A percentile compares a stretch with the other conserved stretches of the same genome.
These are phyloP conservation scores for Apiospora arundinis DNA, from an alignment of 2,329 filamentous ascomycete species.

Conservation along the genomic window DNA sequence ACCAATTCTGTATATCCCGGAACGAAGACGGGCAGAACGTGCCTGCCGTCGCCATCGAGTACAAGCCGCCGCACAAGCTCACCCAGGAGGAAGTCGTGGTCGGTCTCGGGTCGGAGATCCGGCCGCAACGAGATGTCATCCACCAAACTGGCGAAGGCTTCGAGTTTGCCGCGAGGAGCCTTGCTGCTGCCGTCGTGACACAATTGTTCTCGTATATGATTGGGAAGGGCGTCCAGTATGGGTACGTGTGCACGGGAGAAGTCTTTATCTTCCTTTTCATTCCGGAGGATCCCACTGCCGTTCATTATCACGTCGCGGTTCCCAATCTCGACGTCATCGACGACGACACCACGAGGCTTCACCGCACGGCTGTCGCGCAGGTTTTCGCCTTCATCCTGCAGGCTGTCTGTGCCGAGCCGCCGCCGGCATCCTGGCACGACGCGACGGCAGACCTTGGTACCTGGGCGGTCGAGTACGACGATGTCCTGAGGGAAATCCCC, in stretches of 20 bases:
- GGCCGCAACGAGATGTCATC: slow-evolving; percentile 41
- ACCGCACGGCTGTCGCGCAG: slow-evolving; percentile 45
- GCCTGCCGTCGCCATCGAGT: slow-evolving; percentile 43
- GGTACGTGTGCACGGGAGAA: slow-evolving; percentile 41
- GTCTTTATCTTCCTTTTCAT: slow-evolving; percentile 45
- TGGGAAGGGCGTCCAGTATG: slow-evolving; percentile 42
- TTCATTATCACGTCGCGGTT: slow-evolving; percentile 43
- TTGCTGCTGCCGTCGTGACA: slow-evolving; percentile 45
- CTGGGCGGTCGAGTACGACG: slow-evolving; percentile 41
- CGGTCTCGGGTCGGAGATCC: slow-evolving; percentile 43
- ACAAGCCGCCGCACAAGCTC: slow-evolving; percentile 48
- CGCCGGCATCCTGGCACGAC: slow-evolving; percentile 40
- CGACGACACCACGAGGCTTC: slow-evolving; percentile 41
- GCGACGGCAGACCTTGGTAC: slow-evolving; percentile 36
- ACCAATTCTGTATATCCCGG: slow-evolving; percentile 42
- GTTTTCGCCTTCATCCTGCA: slow-evolving; percentile 47
- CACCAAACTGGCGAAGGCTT: slow-evolving; percentile 40
- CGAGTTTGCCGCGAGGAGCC: slow-evolving; percentile 36
- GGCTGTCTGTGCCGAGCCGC: slow-evolving; percentile 39
- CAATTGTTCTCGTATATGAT: slow-evolving; percentile 50
- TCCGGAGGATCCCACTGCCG: slow-evolving; percentile 39
- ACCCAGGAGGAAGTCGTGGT: slow-evolving; percentile 39
- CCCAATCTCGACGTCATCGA: slow-evolving; percentile 43
- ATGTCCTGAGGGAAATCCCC: slow-evolving; percentile 28
- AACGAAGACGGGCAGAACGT: slow-evolving; percentile 32